Evolutionary conservation across 148 eudicot genomes (phyloP).

Genomic region (Nepenthes gracilis): DNA sequence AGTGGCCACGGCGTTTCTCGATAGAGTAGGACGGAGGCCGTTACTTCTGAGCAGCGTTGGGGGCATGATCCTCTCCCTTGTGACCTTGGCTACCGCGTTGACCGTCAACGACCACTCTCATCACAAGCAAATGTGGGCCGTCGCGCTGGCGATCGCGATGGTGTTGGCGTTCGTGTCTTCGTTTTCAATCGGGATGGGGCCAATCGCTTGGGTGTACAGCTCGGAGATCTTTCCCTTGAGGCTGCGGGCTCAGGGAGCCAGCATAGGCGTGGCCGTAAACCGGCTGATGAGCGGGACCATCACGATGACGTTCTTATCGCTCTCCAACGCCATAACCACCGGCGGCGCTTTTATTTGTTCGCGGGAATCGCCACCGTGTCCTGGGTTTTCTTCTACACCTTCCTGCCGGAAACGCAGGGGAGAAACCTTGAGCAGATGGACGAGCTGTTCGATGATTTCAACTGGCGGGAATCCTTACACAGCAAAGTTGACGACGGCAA

Average conservation of each 20-base stretch:
- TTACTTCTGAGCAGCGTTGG: slow-evolving; percentile 39
- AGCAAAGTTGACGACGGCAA: neutral
- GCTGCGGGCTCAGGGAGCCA: slow-evolving; percentile 26
- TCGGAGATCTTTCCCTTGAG: slow-evolving; percentile 39
- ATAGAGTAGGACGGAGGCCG: slow-evolving; percentile 53
- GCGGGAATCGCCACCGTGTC: slow-evolving; percentile 14
- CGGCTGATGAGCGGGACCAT: slow-evolving; percentile 27
- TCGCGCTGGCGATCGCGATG: slow-evolving; percentile 13
- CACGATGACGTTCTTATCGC: slow-evolving; percentile 33
- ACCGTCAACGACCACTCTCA: slow-evolving; percentile 27
- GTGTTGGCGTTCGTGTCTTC: slow-evolving; percentile 20
- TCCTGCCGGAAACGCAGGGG: slow-evolving; percentile 15
- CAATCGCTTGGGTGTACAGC: slow-evolving; percentile 41
- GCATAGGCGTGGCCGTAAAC: slow-evolving; percentile 25
- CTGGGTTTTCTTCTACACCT: neutral
- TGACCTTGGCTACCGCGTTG: slow-evolving; percentile 20
- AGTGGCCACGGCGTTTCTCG: slow-evolving; percentile 53
- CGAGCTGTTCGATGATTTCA: slow-evolving; percentile 4
- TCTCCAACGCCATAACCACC: slow-evolving; percentile 20
- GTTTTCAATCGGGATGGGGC: slow-evolving; percentile 44
- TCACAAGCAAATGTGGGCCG: slow-evolving; percentile 19
- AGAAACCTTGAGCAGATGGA: slow-evolving; percentile 17
- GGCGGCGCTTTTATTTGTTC: slow-evolving; percentile 40
- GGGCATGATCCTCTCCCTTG: slow-evolving; percentile 45
- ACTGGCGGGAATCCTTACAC: slow-evolving; percentile 5